Percentiles rank a stretch among this genome's conserved stretches.
Evolutionary conservation across 73 alveolate genomes (phyloP).

Genomic region (Paramecium sexaurelia): DNA sequence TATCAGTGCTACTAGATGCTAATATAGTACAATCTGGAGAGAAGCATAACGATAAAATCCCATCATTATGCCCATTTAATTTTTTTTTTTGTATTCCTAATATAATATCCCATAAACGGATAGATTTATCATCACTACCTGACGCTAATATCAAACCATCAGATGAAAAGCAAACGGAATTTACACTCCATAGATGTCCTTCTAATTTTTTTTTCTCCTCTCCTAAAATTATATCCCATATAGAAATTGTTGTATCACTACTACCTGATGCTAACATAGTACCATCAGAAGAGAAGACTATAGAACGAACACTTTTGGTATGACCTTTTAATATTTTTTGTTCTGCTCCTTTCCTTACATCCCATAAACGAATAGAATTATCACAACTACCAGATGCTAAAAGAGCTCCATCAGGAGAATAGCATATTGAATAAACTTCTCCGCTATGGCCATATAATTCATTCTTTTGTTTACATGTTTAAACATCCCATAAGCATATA

Average conservation of each 20-base stretch:
- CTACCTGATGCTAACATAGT: background rate
- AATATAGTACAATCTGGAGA: too few relatives aligned
- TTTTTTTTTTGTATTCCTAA: too few relatives aligned
- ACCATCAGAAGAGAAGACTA: background rate
- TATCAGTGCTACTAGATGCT: too few relatives aligned
- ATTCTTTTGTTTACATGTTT: background rate
- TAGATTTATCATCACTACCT: background rate
- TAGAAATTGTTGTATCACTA: background rate
- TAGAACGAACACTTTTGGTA: background rate
- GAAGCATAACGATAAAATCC: too few relatives aligned
- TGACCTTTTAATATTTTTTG: background rate
- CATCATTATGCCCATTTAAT: too few relatives aligned
- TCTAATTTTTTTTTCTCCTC: background rate
- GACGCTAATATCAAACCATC: background rate
- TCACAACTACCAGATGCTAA: conserved; percentile 30
- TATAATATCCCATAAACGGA: background rate
- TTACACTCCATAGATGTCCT: background rate
- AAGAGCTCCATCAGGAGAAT: background rate
- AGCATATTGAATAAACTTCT: background rate
- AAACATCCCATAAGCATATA: background rate
- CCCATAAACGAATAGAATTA: conserved; percentile 49
- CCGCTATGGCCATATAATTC: background rate
- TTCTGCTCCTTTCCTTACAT: background rate
- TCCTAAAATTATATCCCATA: background rate
- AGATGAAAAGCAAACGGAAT: background rate